phyloP scores from a whole-genome alignment of 2,329 filamentous ascomycete genomes.

The Aspergillus thermomutatus region DNA sequence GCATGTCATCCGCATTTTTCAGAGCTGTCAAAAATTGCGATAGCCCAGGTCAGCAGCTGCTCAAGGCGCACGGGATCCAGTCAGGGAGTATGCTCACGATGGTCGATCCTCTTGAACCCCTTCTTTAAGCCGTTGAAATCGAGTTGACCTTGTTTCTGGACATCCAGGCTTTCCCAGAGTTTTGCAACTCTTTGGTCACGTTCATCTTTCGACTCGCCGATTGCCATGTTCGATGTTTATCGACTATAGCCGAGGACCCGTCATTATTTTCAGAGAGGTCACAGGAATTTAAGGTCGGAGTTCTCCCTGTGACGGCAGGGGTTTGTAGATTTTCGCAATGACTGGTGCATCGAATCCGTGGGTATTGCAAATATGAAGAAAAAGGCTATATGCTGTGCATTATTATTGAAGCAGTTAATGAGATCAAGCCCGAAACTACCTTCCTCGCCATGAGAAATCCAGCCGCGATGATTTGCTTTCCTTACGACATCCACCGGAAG shows the following conservation, averaged over 20 bases:
- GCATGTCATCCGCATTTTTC: slow-evolving; percentile 86
- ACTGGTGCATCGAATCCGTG: slow-evolving; percentile 25
- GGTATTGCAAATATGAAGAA: slow-evolving; percentile 9
- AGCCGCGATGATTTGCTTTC: slow-evolving; percentile 32
- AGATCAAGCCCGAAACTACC: slow-evolving; percentile 4
- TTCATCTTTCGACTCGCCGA: slow-evolving; percentile 70
- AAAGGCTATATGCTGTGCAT: slow-evolving; percentile 6
- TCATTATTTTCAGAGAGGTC: slow-evolving; percentile 39
- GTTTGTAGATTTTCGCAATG: slow-evolving; percentile 11
- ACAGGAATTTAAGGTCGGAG: slow-evolving; percentile 14
- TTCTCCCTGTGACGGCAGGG: slow-evolving; percentile 20
- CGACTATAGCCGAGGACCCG: slow-evolving; percentile 46
- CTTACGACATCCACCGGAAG: slow-evolving; percentile 28
- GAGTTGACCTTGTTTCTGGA: slow-evolving; percentile 70
- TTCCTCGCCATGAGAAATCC: slow-evolving; percentile 33
- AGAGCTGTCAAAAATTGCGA: slow-evolving; percentile 52
- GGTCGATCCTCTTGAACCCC: slow-evolving; percentile 83
- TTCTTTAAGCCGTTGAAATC: slow-evolving; percentile 81
- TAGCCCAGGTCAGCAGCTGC: slow-evolving; percentile 21
- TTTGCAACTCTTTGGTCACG: slow-evolving; percentile 77
- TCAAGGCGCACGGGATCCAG: slow-evolving; percentile 17
- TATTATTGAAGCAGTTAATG: slow-evolving; percentile 2
- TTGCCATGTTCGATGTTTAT: slow-evolving; percentile 55
- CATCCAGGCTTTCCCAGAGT: slow-evolving; percentile 81
- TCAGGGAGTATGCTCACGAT: slow-evolving; percentile 61